Base-by-base conservation (phyloP, 164 flowering plant species). In the Sedum album region DNA sequence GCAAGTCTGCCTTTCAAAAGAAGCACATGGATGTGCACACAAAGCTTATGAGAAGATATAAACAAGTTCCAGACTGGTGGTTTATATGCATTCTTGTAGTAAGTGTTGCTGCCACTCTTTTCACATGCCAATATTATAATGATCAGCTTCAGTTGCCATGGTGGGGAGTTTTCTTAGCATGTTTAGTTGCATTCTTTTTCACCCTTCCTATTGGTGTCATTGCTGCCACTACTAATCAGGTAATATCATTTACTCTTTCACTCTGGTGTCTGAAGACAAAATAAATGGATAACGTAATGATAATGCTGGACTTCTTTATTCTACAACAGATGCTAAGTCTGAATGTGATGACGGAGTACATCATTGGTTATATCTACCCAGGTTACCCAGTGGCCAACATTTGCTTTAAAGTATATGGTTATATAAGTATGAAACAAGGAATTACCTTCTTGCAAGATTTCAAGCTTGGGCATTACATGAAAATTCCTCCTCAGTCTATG, bases 381-480 rank as follows among this genome's bases (percentile, higher is more conserved):
- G 95, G 90, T 28, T 74, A 79, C 31, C 95, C 98, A 0, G 90
- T 92, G 2, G 96, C 95, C 0, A 92, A 92, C 72, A 87, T 90
- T 79, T 88, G 90, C 84, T 92, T 92, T 81, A 92, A 92, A 72
- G 93, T 88, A 23, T 92, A 90, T 64, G 95, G 96, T 0, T 85
- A 87, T 75, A 85, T 90, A 31, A 92, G 96, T 66, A 88, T 86
- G 88, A 76, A 76, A 11, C 98, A 90, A 72, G 96, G 88, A 31
- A 41, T 90, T 60, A 80, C 90, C 20, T 92, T 90, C 80, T 76
- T 90, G 31, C 89, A 84, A 77, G 95, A 92, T 77, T 90, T 92
- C 83, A 90, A 92, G 78, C 88, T 92, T 28, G 95, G 96, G 6
- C 98, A 88, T 73, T 92, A 90, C 84, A 90, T 92, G 98, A 92